Conservation (phyloP, 139 green algal species). For the Monoraphidium neglectum region DNA sequence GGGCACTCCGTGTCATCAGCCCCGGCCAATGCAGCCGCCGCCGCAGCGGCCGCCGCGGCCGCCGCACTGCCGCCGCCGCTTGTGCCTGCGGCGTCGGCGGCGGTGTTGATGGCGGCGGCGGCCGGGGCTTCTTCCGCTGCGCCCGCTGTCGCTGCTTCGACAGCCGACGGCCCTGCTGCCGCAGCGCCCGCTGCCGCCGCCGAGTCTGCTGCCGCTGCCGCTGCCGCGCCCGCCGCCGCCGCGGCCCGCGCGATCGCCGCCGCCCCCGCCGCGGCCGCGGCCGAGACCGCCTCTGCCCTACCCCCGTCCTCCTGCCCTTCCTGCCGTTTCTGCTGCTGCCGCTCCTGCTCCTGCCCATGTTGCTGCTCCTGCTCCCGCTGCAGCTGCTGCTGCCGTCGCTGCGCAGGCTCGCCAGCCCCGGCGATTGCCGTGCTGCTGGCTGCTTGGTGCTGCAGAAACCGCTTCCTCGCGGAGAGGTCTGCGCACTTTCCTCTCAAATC, state of each 20-base stretch:
- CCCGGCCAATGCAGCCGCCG: neutral
- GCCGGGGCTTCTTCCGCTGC: no score
- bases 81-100: neutral
- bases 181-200: no score
- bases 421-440: neutral
- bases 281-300: neutral
- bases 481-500: slow-evolving; percentile 12
- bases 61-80: neutral
- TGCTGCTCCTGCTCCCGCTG: slow-evolving; percentile 38
- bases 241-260: no score
- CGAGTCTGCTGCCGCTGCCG: neutral
- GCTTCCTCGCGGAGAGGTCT: slow-evolving; percentile 4
- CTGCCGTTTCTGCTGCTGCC: neutral
- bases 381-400: neutral
- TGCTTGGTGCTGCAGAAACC: slow-evolving; percentile 24
- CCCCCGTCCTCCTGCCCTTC: neutral
- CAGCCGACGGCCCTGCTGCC: no score
- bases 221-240: neutral
- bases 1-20: slow-evolving; percentile 18
- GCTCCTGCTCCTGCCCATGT: slow-evolving; percentile 28
- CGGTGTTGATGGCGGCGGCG: neutral
- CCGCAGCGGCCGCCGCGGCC: neutral
- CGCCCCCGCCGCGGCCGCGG: no score
- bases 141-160: no score
- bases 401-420: neutral